These are phyloP conservation scores for Pestalotiopsis sp. DNA, from an alignment of 2,329 filamentous ascomycete genomes.

Conservation along the genomic window DNA sequence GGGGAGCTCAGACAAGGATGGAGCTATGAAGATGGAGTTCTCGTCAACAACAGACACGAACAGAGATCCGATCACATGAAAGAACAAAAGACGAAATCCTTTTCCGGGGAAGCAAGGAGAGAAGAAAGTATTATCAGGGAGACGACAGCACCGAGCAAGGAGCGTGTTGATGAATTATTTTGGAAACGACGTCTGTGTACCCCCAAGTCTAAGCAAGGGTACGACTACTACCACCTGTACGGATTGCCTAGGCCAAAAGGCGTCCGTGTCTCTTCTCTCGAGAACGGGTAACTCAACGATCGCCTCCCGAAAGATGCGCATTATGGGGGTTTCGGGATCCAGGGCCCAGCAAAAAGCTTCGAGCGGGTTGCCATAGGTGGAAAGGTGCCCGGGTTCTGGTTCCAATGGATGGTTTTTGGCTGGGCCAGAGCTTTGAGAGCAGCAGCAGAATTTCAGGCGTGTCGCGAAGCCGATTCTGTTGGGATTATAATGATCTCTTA, in stretches of 20 bases:
- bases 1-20: background rate
- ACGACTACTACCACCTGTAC: background rate
- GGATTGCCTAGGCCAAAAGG: no score
- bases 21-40: background rate
- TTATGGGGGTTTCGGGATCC: background rate
- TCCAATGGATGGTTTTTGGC: no score
- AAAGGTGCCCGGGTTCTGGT: background rate
- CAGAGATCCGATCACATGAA: background rate
- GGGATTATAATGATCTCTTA: constrained; percentile 4
- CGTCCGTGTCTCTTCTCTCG: background rate
- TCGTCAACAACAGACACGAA: background rate
- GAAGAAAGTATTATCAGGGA: background rate
- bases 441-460: background rate
- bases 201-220: background rate
- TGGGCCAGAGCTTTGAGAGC: background rate
- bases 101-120: background rate
- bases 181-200: background rate
- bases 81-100: background rate
- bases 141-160: background rate
- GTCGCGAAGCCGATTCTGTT: constrained; percentile 13
- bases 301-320: constrained; percentile 2
- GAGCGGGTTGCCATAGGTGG: constrained; percentile 10
- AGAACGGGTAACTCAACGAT: constrained; percentile 5
- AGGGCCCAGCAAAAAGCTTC: constrained; percentile 5
- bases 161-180: constrained; percentile 3